phyloP scores from a whole-genome alignment of 2,329 filamentous ascomycete genomes.

The Trichoderma citrinoviride region DNA sequence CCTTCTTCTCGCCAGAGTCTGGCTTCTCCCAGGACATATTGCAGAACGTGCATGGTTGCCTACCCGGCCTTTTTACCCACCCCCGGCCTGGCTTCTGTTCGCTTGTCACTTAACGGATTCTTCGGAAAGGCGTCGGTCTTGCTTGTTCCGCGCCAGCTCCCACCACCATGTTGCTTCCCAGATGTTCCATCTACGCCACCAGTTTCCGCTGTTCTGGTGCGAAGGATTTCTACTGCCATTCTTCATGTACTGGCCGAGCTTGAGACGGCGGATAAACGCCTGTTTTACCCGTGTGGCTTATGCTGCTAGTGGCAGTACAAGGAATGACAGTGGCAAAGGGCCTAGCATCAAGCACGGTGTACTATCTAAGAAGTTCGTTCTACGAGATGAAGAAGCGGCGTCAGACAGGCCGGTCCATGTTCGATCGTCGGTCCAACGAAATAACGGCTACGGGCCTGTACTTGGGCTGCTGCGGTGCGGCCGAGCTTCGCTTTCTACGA shows the following conservation, averaged over 20 bases:
- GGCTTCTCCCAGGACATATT: not conserved
- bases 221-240: not conserved
- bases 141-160: not conserved
- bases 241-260: not conserved
- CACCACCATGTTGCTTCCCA: not conserved
- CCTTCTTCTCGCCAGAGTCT: not conserved
- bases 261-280: not conserved
- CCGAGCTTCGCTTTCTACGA: not conserved
- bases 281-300: not conserved
- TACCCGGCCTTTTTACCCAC: not conserved
- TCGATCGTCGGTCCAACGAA: not conserved
- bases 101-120: not conserved
- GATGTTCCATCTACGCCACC: not conserved
- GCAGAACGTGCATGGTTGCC: not conserved
- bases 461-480: not conserved
- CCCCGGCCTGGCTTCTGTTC: not conserved
- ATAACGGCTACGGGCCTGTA: not conserved
- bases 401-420: not conserved
- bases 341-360: not conserved
- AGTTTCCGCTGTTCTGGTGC: not conserved
- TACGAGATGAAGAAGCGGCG: not conserved
- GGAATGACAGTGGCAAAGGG: no score
- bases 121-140: constrained; percentile 1
- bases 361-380: not conserved
- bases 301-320: not conserved